Percentiles rank a stretch among this genome's conserved stretches.
phyloP scores from a whole-genome alignment of 129 eudicot species.

The Flaveria robusta region DNA sequence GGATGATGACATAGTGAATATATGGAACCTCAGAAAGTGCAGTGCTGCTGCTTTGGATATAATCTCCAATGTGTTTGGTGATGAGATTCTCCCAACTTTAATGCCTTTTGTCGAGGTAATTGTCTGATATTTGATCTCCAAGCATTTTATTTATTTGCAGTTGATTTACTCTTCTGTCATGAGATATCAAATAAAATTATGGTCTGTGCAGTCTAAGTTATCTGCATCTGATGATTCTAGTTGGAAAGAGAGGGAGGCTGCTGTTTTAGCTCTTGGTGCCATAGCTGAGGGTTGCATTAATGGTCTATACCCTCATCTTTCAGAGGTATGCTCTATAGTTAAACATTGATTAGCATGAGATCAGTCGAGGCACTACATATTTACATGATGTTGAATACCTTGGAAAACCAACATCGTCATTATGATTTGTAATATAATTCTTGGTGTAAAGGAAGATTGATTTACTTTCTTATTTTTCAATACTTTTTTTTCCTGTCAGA shows the following conservation, averaged over 20 bases:
- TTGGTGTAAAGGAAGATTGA: background rate
- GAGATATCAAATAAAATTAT: conserved; percentile 1
- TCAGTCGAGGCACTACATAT: background rate
- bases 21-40: conserved; percentile 97
- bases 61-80: conserved; percentile 92
- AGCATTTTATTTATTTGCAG: conserved; percentile 2
- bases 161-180: background rate
- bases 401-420: background rate
- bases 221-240: conserved; percentile 58
- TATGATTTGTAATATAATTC: background rate
- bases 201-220: conserved; percentile 65
- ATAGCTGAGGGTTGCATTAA: conserved; percentile 94
- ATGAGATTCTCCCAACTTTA: conserved; percentile 86
- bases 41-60: conserved; percentile 98
- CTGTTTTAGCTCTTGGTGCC: conserved; percentile 97
- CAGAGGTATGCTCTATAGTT: conserved; percentile 51
- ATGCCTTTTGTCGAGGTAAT: conserved; percentile 86
- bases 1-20: conserved; percentile 94
- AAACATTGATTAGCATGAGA: conserved; percentile 10
- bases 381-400: background rate
- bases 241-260: conserved; percentile 99
- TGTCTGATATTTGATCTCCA: background rate
- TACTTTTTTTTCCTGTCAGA: conserved; percentile 46
- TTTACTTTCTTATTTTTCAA: background rate
- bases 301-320: conserved; percentile 88